phyloP scores from a whole-genome alignment of 129 eudicot species.

The Saussurea involucrata region DNA sequence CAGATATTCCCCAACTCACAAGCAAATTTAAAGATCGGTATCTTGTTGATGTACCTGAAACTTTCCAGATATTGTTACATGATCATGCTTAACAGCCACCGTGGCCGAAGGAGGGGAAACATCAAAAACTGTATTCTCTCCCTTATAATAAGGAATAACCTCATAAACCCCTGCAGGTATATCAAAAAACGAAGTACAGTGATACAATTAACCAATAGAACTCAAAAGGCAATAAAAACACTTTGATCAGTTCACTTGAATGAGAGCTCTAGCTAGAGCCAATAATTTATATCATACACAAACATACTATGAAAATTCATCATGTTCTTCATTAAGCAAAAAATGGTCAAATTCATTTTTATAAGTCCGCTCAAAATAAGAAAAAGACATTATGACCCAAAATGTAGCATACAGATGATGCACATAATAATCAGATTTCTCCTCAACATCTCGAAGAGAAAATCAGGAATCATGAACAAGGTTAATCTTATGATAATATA shows the following conservation, averaged over 20 bases:
- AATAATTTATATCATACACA: not conserved
- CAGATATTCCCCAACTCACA: not conserved
- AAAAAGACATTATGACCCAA: not conserved
- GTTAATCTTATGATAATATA: not conserved
- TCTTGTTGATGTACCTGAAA: conserved; percentile 66
- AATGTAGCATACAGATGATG: not conserved
- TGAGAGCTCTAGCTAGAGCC: conserved; percentile 4
- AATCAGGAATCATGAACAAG: not conserved
- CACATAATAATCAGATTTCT: not conserved
- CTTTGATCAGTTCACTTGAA: not conserved
- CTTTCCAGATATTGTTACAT: conserved; percentile 59
- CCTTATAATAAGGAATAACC: conserved; percentile 94
- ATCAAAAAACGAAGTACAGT: conserved; percentile 23
- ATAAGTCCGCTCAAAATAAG: conserved; percentile 1
- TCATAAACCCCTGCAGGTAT: conserved; percentile 66
- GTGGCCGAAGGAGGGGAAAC: conserved; percentile 81
- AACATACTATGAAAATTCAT: conserved; percentile 2
- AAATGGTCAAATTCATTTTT: not conserved
- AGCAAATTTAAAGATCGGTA: conserved; percentile 13
- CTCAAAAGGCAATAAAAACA: conserved; percentile 2
- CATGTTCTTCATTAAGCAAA: conserved; percentile 9
- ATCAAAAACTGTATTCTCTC: conserved; percentile 95
- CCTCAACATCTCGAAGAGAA: not conserved
- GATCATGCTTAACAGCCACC: conserved; percentile 80
- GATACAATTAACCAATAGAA: not conserved